A percentile compares a stretch with the other conserved stretches of the same genome.
phyloP scores from a whole-genome alignment of 257 asterid species.

The Solanum bulbocastanum region DNA sequence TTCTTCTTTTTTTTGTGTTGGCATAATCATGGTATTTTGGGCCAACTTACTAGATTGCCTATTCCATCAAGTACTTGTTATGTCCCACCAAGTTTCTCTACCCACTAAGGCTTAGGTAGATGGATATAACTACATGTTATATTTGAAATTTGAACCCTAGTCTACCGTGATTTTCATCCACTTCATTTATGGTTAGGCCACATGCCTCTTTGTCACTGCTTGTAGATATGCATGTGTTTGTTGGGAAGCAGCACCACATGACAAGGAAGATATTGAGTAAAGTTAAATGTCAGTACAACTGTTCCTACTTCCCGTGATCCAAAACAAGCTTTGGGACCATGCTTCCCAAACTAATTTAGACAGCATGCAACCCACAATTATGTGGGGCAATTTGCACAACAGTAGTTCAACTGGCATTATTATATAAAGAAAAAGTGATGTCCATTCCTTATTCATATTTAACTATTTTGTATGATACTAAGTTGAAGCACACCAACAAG shows the following conservation, averaged over 20 bases:
- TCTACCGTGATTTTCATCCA: neutral
- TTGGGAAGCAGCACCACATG: neutral
- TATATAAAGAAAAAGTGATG: neutral
- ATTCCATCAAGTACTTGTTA: neutral
- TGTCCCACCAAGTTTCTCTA: neutral
- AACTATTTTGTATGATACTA: neutral
- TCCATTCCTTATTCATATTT: neutral
- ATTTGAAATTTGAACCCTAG: neutral
- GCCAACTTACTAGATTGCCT: neutral
- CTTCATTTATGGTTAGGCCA: neutral
- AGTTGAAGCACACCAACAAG: neutral
- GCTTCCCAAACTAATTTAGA: neutral
- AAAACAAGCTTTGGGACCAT: neutral
- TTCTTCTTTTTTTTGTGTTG: neutral
- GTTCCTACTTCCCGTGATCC: neutral
- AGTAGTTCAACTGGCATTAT: neutral
- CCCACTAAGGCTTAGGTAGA: neutral
- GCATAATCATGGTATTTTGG: neutral
- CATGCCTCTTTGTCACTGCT: neutral
- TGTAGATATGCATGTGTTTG: neutral
- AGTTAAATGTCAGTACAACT: neutral
- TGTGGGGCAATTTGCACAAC: neutral
- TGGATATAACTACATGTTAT: neutral
- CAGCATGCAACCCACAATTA: neutral
- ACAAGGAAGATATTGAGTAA: neutral